Percentiles rank a stretch among this genome's conserved stretches.
phyloP scores from a whole-genome alignment of 2,329 filamentous ascomycete genomes.

The Nemania sp. region DNA sequence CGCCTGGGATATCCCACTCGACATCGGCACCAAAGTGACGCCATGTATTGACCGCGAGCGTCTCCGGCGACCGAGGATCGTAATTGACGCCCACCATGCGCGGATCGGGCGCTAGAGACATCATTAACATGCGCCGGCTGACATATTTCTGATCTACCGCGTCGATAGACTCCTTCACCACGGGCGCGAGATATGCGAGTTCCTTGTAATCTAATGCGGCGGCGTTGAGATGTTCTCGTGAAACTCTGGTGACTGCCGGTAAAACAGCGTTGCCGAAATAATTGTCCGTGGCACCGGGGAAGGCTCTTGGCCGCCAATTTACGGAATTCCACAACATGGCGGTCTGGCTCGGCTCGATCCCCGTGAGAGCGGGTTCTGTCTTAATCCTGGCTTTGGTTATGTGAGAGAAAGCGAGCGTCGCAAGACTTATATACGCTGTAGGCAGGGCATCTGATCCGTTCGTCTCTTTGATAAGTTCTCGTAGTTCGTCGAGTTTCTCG shows the following conservation, averaged over 20 bases:
- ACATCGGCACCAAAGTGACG: constrained; percentile 48
- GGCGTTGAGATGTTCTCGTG: constrained; percentile 30
- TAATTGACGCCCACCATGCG: constrained; percentile 46
- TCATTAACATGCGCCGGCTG: constrained; percentile 42
- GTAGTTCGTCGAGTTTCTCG: constrained; percentile 40
- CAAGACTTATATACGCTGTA: constrained; percentile 46
- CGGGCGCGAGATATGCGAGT: constrained; percentile 38
- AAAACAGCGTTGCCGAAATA: constrained; percentile 50
- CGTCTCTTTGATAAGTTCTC: constrained; percentile 28
- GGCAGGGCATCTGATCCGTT: constrained; percentile 32
- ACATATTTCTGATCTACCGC: constrained; percentile 48
- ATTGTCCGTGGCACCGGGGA: constrained; percentile 35
- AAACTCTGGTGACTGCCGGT: constrained; percentile 41
- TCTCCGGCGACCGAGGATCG: constrained; percentile 45
- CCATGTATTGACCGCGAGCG: constrained; percentile 51
- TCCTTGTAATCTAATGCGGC: constrained; percentile 31
- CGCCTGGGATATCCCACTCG: constrained; percentile 43
- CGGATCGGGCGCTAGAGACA: constrained; percentile 44
- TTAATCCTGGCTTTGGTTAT: constrained; percentile 41
- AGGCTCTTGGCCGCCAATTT: constrained; percentile 46
- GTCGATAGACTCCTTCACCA: constrained; percentile 40
- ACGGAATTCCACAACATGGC: constrained; percentile 46
- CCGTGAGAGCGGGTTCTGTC: constrained; percentile 31
- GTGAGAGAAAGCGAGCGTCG: constrained; percentile 47
- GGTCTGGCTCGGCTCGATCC: constrained; percentile 24